A percentile compares a stretch with the other conserved stretches of the same genome.
These are phyloP conservation scores for Cutaneotrichosporon dermatis DNA, from an alignment of 1,284 basidiomycete species.

Conservation along the genomic window DNA sequence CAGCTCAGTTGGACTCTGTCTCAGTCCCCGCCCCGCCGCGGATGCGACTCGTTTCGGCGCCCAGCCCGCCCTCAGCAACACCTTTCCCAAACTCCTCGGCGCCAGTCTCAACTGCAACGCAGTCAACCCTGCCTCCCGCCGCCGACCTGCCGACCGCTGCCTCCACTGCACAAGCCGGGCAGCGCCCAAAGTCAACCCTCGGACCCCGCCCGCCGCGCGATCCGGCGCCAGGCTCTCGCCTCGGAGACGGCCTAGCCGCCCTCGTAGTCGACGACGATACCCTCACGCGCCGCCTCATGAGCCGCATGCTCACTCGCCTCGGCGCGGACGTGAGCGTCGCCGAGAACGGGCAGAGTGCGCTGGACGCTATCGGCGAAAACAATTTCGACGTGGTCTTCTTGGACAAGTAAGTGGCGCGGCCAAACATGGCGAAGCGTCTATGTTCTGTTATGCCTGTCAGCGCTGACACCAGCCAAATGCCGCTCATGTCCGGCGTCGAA, in stretches of 20 bases:
- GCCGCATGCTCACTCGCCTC: constrained; percentile 67
- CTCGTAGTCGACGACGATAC: constrained; percentile 45
- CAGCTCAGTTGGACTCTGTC: too few species aligned
- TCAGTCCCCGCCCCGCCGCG: too few species aligned
- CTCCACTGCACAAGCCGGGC: too few species aligned
- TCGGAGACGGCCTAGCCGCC: constrained; percentile 20
- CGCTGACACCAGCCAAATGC: constrained; percentile 48
- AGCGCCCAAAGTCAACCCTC: too few species aligned
- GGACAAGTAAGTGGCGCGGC: constrained; percentile 4
- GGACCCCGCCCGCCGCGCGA: not conserved
- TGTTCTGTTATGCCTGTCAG: too few species aligned
- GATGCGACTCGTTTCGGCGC: too few species aligned
- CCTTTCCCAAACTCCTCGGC: too few species aligned
- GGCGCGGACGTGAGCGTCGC: constrained; percentile 74
- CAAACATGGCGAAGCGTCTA: too few species aligned
- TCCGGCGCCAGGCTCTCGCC: not conserved
- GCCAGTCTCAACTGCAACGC: too few species aligned
- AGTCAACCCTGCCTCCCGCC: too few species aligned
- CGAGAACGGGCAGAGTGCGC: constrained; percentile 79
- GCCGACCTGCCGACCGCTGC: too few species aligned
- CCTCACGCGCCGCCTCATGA: constrained; percentile 77
- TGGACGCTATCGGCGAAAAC: constrained; percentile 59
- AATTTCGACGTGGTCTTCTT: constrained; percentile 15
- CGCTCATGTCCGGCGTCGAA: constrained; percentile 73
- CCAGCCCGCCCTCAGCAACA: too few species aligned